Conservation (phyloP, 495 filamentous ascomycete genomes). For the Poronia punctata region DNA sequence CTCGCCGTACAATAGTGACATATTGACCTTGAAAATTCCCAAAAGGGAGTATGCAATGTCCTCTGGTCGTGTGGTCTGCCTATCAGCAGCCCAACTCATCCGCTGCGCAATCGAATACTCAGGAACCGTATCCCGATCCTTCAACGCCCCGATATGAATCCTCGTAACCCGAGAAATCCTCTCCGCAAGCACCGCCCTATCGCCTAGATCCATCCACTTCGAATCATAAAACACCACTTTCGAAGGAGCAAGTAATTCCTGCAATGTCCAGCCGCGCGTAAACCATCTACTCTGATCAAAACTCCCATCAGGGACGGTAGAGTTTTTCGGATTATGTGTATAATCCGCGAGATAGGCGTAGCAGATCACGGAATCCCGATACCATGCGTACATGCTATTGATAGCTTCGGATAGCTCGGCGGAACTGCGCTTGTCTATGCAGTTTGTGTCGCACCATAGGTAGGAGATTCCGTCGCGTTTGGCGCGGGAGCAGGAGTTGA, state of each 20-base stretch:
- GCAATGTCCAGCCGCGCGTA: slow-evolving; percentile 38
- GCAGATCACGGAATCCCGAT: slow-evolving; percentile 23
- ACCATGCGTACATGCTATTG: slow-evolving; percentile 37
- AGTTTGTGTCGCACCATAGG: slow-evolving; percentile 34
- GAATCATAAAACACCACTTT: slow-evolving; percentile 26
- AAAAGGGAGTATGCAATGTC: slow-evolving; percentile 33
- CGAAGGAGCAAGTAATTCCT: slow-evolving; percentile 38
- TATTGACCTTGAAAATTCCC: slow-evolving; percentile 31
- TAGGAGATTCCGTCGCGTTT: slow-evolving; percentile 15
- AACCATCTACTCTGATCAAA: slow-evolving; percentile 36
- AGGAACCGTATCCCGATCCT: slow-evolving; percentile 11
- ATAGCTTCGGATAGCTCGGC: slow-evolving; percentile 37
- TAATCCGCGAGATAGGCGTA: slow-evolving; percentile 33
- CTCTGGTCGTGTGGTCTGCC: slow-evolving; percentile 21
- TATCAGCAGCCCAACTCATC: slow-evolving; percentile 32
- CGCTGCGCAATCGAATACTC: slow-evolving; percentile 23
- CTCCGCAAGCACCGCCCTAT: slow-evolving; percentile 8
- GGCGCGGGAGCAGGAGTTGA: slow-evolving; percentile 16
- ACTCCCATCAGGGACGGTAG: no score
- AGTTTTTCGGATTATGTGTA: no score
- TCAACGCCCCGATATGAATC: slow-evolving; percentile 20
- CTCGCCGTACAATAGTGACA: slow-evolving; percentile 35
- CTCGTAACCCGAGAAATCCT: slow-evolving; percentile 18
- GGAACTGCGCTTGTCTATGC: slow-evolving; percentile 37
- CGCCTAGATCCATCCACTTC: slow-evolving; percentile 24